phyloP scores from a whole-genome alignment of 1,284 basidiomycete genomes.

The Ganoderma resinaceum region DNA sequence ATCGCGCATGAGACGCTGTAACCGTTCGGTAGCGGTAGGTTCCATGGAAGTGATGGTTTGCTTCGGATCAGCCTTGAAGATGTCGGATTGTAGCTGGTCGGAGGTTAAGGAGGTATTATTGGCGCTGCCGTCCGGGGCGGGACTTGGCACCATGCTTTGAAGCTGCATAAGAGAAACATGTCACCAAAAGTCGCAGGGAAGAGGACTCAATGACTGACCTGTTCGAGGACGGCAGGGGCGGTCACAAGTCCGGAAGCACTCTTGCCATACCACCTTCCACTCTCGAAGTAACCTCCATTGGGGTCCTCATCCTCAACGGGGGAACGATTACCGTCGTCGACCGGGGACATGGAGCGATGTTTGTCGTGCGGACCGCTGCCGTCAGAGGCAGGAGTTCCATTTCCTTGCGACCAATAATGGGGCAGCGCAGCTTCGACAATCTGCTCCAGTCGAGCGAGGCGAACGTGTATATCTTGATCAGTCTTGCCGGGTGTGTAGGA shows the following conservation, averaged over 20 bases:
- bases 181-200: slow-evolving; percentile 9
- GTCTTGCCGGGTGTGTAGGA: slow-evolving; percentile 85
- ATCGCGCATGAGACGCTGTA: slow-evolving; percentile 86
- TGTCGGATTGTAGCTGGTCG: slow-evolving; percentile 30
- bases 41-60: slow-evolving; percentile 52
- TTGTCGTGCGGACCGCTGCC: slow-evolving; percentile 43
- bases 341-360: slow-evolving; percentile 54
- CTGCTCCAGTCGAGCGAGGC: slow-evolving; percentile 76
- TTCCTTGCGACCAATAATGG: slow-evolving; percentile 60
- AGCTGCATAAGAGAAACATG: slow-evolving; percentile 47
- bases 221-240: slow-evolving; percentile 77
- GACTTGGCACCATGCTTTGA: slow-evolving; percentile 60
- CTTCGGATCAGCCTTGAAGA: slow-evolving; percentile 35
- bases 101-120: slow-evolving; percentile 25
- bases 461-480: slow-evolving; percentile 78
- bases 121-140: slow-evolving; percentile 21
- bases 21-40: slow-evolving; percentile 76
- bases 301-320: slow-evolving; percentile 77
- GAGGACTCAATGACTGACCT: slow-evolving; percentile 52
- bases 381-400: slow-evolving; percentile 43
- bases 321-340: slow-evolving; percentile 71
- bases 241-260: slow-evolving; percentile 81
- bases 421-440: slow-evolving; percentile 81
- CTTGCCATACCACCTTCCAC: slow-evolving; percentile 85
- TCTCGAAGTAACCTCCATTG: slow-evolving; percentile 77